These are phyloP conservation scores for Cercospora sojina DNA, from an alignment of 2,329 filamentous ascomycete species.

Conservation along the genomic window DNA sequence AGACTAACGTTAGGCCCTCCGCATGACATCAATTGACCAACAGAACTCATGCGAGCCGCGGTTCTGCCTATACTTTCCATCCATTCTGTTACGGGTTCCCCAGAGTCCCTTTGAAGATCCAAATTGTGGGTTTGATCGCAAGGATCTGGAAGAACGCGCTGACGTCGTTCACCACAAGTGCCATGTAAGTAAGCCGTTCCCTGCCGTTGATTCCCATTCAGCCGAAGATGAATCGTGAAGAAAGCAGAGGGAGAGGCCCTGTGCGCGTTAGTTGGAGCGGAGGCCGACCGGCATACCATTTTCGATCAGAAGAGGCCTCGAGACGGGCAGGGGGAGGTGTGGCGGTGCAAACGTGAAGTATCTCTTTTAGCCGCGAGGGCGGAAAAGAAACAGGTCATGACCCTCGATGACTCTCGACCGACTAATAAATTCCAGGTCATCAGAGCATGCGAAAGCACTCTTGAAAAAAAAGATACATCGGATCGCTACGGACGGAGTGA, in stretches of 20 bases:
- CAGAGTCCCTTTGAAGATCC: neutral
- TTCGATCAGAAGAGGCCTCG: neutral
- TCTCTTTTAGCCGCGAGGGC: neutral
- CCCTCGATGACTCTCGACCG: neutral
- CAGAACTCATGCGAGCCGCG: neutral
- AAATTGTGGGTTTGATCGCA: neutral
- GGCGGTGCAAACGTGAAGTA: neutral
- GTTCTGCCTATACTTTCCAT: neutral
- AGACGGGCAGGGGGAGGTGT: neutral
- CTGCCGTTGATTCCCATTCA: neutral
- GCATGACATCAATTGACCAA: conserved; percentile 1
- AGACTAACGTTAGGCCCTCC: no score
- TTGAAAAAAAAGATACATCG: neutral
- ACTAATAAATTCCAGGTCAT: neutral
- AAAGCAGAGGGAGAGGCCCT: neutral
- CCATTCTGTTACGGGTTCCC: neutral
- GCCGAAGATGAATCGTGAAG: neutral
- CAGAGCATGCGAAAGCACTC: neutral
- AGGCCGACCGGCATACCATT: neutral
- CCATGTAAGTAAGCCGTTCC: neutral
- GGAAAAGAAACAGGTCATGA: neutral
- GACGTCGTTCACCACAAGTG: neutral
- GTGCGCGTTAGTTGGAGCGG: neutral
- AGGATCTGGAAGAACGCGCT: neutral
- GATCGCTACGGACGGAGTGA: neutral